Evolutionary conservation across 1,284 basidiomycete species (phyloP), one percentile per base, ranked within the genome.

Genomic region (Apiotrichum sp.): DNA sequence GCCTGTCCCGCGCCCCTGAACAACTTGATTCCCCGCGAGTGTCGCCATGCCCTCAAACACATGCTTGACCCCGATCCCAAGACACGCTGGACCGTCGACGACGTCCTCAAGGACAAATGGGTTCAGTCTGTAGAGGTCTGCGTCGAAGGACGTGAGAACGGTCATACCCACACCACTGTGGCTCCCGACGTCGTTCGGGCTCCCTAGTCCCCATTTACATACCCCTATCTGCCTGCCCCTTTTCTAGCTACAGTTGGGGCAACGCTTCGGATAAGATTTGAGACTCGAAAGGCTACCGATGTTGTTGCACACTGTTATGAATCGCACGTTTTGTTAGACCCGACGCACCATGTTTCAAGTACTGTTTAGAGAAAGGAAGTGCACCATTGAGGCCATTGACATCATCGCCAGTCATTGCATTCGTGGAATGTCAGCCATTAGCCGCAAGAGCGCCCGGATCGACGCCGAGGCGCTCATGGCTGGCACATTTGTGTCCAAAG

Each of bases 1-100:
- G 56, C 54, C 5, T 62, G 61, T 62, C 78, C 59, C 48, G 74
- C 62, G 53, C 80, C 57, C 63, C 76, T 98, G 69, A 88, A 86
- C 73, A 95, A 97, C 71, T 80, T 98, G 57, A 86, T 84, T 51
- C 93, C 95, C 4, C 82, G 90, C 50, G 87, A 88, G 56, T 96
- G 92, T 65, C 80, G 95, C 34, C 81, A 83, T 40, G 76, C 98
- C 61, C 83, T 98, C 61, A 86, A 93, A 68, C 86, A 86, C 80
- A 98, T 98, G 93, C 82, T 98, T 49, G 91, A 96, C 69, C 95
- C 95, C 1, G 88, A 97, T 70, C 92, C 93, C 14, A 88, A 89
- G 77, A 77, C 80, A 44, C 81, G 95, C 31, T 81, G 80, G 64
- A 78, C 83, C 51, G 88, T 95, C 65, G 93, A 98, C 63, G 89